Percentiles rank a stretch among this genome's conserved stretches.
Conservation (phyloP, 495 filamentous ascomycete genomes). For the Penicillium canescens region DNA sequence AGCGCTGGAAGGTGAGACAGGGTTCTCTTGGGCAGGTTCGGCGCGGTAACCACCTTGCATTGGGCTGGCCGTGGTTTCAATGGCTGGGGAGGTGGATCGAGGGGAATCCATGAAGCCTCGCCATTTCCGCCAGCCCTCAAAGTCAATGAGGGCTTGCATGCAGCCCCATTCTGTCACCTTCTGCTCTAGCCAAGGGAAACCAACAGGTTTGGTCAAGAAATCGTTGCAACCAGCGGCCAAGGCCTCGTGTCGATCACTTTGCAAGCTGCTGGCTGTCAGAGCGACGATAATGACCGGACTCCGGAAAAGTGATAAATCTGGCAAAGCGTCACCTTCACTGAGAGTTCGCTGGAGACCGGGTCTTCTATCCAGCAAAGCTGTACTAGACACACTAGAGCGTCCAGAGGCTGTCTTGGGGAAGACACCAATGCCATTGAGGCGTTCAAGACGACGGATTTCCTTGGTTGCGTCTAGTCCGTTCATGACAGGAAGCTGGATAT, state of each 20-base stretch:
- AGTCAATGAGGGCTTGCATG: constrained; percentile 98
- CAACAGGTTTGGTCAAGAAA: constrained; percentile 98
- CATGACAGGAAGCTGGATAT: constrained; percentile 98
- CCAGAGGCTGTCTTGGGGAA: constrained; percentile 60
- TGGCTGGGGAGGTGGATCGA: constrained; percentile 17
- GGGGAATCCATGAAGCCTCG: constrained; percentile 67
- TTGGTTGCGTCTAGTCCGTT: constrained; percentile 94
- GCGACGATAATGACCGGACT: constrained; percentile 97
- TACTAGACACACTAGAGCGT: constrained; percentile 37
- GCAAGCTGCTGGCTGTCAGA: constrained; percentile 87
- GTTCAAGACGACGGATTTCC: constrained; percentile 88
- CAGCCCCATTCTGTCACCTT: constrained; percentile 99
- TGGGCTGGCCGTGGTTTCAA: constrained; percentile 29
- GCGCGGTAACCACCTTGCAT: constrained; percentile 29
- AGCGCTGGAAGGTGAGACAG: constrained; percentile 17
- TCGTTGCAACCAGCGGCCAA: constrained; percentile 96
- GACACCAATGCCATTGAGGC: constrained; percentile 86
- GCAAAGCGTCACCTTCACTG: constrained; percentile 63
- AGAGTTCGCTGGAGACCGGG: constrained; percentile 29
- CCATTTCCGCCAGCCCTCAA: constrained; percentile 97
- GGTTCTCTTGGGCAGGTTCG: constrained; percentile 7
- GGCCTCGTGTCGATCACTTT: constrained; percentile 93
- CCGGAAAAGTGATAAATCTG: constrained; percentile 75
- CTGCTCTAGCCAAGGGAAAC: constrained; percentile 94
- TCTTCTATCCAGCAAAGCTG: constrained; percentile 22